phyloP scores from a whole-genome alignment of 192 early-diverging fungal species.

The Rhizophagus sp. region DNA sequence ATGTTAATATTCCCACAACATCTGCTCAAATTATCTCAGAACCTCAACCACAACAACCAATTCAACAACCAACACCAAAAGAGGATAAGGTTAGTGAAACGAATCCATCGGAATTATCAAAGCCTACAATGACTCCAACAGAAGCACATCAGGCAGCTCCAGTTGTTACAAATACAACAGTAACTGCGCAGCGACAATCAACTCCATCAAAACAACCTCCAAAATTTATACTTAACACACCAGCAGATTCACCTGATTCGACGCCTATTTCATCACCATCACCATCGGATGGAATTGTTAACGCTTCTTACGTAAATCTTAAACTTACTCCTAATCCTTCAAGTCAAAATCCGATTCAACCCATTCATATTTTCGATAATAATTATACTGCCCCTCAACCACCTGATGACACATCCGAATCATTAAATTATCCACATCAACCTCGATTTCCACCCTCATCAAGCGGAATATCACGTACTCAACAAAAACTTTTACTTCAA shows the following conservation, averaged over 20 bases:
- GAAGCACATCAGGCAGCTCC: too few relatives aligned
- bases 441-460: slow-evolving; percentile 20
- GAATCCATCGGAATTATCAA: neutral
- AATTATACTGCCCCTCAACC: too few relatives aligned
- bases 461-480: slow-evolving; percentile 40
- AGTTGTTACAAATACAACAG: neutral
- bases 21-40: too few relatives aligned
- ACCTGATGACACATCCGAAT: slow-evolving; percentile 3
- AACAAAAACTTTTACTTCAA: slow-evolving; percentile 47
- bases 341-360: neutral
- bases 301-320: neutral
- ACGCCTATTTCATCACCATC: neutral
- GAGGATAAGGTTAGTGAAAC: neutral
- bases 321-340: neutral
- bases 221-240: neutral
- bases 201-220: neutral
- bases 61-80: neutral
- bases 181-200: neutral
- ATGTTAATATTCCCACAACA: neutral
- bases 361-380: neutral
- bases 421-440: slow-evolving; percentile 14
- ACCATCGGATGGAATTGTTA: neutral
- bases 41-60: neutral
- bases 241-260: neutral
- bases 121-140: neutral